These are phyloP conservation scores for Aspergillus neotritici DNA, from an alignment of 2,329 filamentous ascomycete genomes.

Conservation along the genomic window DNA sequence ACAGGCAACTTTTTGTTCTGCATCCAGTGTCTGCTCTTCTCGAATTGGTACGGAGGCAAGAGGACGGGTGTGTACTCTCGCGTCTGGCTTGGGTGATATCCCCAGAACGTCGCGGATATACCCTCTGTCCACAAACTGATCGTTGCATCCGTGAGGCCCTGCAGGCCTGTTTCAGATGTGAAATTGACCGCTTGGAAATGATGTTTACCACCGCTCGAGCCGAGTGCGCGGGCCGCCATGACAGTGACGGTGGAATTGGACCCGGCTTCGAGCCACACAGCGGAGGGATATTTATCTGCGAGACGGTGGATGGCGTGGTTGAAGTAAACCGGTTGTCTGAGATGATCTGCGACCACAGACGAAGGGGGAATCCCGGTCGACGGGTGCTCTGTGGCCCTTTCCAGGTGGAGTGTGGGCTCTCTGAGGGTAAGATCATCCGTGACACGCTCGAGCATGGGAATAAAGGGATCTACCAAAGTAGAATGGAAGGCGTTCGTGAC, in stretches of 20 bases:
- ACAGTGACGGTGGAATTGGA: slow-evolving; percentile 30
- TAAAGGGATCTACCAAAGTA: slow-evolving; percentile 34
- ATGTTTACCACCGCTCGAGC: background rate
- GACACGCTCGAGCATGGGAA: slow-evolving; percentile 21
- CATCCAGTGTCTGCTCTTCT: slow-evolving; percentile 38
- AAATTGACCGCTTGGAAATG: slow-evolving; percentile 16
- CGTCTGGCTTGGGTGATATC: slow-evolving; percentile 27
- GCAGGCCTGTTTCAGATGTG: slow-evolving; percentile 3
- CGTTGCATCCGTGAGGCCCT: slow-evolving; percentile 24
- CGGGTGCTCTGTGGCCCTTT: slow-evolving; percentile 14
- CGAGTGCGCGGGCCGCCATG: slow-evolving; percentile 30
- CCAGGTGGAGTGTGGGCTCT: slow-evolving; percentile 25
- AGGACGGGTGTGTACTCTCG: slow-evolving; percentile 19
- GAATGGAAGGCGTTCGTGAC: slow-evolving; percentile 49
- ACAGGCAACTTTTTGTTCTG: slow-evolving; percentile 16
- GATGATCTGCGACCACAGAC: slow-evolving; percentile 19
- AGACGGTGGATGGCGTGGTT: slow-evolving; percentile 38
- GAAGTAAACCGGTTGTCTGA: slow-evolving; percentile 41
- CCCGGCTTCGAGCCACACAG: slow-evolving; percentile 40
- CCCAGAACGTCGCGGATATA: slow-evolving; percentile 34
- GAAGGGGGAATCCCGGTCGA: background rate
- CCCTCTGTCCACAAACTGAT: slow-evolving; percentile 40
- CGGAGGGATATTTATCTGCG: slow-evolving; percentile 11
- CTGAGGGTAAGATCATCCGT: slow-evolving; percentile 26
- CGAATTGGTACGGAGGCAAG: slow-evolving; percentile 45